These are phyloP conservation scores for Trichoderma sp. DNA, from an alignment of 2,329 filamentous ascomycete genomes.

Conservation along the genomic window DNA sequence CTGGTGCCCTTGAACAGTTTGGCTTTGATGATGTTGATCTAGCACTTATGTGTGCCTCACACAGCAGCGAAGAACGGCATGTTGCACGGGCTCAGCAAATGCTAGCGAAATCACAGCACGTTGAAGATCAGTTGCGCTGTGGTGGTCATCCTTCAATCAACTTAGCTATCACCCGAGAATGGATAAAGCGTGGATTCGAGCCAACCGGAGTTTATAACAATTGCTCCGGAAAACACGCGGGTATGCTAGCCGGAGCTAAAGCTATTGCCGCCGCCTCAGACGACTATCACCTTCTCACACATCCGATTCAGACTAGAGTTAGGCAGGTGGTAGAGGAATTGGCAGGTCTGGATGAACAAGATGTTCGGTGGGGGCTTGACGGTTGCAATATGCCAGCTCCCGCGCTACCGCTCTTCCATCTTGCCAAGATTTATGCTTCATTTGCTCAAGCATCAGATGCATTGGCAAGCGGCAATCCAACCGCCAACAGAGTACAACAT, in stretches of 20 bases:
- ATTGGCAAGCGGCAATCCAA: neutral
- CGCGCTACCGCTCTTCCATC: slow-evolving; percentile 37
- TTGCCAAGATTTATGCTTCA: slow-evolving; percentile 37
- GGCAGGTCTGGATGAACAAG: slow-evolving; percentile 27
- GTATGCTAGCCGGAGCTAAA: slow-evolving; percentile 45
- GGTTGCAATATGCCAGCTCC: slow-evolving; percentile 50
- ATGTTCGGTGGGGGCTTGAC: slow-evolving; percentile 43
- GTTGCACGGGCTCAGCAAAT: slow-evolving; percentile 38
- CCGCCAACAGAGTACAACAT: slow-evolving; percentile 21
- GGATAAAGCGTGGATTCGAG: slow-evolving; percentile 39
- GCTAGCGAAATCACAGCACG: slow-evolving; percentile 34
- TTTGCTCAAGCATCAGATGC: slow-evolving; percentile 38
- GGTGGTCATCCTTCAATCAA: slow-evolving; percentile 41
- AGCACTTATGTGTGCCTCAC: slow-evolving; percentile 48
- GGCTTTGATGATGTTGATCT: slow-evolving; percentile 42
- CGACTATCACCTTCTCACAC: slow-evolving; percentile 36
- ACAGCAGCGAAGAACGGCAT: slow-evolving; percentile 44
- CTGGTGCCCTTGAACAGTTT: slow-evolving; percentile 37
- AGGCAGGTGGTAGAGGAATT: slow-evolving; percentile 38
- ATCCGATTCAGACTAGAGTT: slow-evolving; percentile 42
- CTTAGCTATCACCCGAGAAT: slow-evolving; percentile 36
- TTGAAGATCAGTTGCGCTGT: slow-evolving; percentile 41
- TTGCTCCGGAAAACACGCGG: slow-evolving; percentile 49
- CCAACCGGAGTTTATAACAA: slow-evolving; percentile 44
- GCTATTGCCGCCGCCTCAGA: slow-evolving; percentile 33